phyloP scores from a whole-genome alignment of 345 rosid genomes.

The Limnanthes douglasii region DNA sequence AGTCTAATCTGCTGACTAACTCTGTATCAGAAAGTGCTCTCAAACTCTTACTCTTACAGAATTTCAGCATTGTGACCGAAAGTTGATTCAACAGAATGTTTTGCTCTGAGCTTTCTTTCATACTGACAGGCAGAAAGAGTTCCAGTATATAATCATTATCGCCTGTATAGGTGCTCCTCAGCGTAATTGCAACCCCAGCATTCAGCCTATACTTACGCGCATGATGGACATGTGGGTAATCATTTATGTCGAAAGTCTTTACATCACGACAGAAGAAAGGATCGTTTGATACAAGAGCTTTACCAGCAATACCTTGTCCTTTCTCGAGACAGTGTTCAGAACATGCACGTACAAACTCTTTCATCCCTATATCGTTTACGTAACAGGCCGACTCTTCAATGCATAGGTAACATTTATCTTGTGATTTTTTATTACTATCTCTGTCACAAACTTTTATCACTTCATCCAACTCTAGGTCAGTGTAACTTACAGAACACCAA shows the following conservation, averaged over 20 bases:
- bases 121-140: slow-evolving; percentile 67
- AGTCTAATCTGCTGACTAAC: slow-evolving; percentile 15
- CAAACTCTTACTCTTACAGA: slow-evolving; percentile 65
- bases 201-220: slow-evolving; percentile 71
- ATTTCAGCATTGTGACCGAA: slow-evolving; percentile 72
- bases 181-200: slow-evolving; percentile 88
- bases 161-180: slow-evolving; percentile 69
- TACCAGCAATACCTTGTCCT: slow-evolving; percentile 80
- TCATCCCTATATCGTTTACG: slow-evolving; percentile 48
- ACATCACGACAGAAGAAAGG: slow-evolving; percentile 68
- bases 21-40: slow-evolving; percentile 57
- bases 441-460: too few species aligned
- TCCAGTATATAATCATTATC: slow-evolving; percentile 65
- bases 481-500: slow-evolving; percentile 65
- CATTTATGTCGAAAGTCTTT: slow-evolving; percentile 51
- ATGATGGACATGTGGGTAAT: slow-evolving; percentile 82
- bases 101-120: slow-evolving; percentile 66
- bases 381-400: slow-evolving; percentile 63
- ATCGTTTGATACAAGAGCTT: slow-evolving; percentile 66
- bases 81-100: slow-evolving; percentile 69
- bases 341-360: slow-evolving; percentile 78
- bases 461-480: too few species aligned
- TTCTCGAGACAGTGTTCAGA: slow-evolving; percentile 54
- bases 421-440: too few species aligned
- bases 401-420: slow-evolving; percentile 37